Conservation (phyloP, 179 eudicot genomes). For the Gypsophila paniculata region DNA sequence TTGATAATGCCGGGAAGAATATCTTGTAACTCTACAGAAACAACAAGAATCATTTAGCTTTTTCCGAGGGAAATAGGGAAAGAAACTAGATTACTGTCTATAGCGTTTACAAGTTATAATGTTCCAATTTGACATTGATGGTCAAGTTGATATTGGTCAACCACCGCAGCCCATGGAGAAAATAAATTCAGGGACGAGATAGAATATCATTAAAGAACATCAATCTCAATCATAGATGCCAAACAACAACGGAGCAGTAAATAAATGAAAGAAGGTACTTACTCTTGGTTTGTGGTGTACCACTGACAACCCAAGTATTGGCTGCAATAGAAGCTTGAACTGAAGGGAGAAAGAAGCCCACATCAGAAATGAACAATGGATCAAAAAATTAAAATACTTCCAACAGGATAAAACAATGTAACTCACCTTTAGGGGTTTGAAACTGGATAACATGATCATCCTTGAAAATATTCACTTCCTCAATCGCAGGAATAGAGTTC, state of each 20-base stretch:
- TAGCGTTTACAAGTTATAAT: too few species aligned
- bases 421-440: slow-evolving; percentile 64
- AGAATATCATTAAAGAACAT: background rate
- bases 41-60: too few species aligned
- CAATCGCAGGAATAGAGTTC: slow-evolving; percentile 76
- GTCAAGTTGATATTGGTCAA: too few species aligned
- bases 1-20: slow-evolving; percentile 84
- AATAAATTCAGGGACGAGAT: background rate
- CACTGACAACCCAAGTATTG: slow-evolving; percentile 19
- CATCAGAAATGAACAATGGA: background rate
- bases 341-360: background rate
- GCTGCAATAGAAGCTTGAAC: slow-evolving; percentile 17
- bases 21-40: slow-evolving; percentile 72
- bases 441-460: slow-evolving; percentile 90
- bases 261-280: background rate
- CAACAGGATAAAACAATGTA: background rate
- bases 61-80: background rate
- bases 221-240: background rate
- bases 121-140: too few species aligned
- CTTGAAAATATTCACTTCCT: slow-evolving; percentile 89
- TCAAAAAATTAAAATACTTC: background rate
- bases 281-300: slow-evolving; percentile 16
- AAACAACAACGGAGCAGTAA: background rate
- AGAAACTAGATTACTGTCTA: background rate
- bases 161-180: background rate